Base-by-base conservation (phyloP, 805 yeast species). In the Yarrowia sp. region DNA sequence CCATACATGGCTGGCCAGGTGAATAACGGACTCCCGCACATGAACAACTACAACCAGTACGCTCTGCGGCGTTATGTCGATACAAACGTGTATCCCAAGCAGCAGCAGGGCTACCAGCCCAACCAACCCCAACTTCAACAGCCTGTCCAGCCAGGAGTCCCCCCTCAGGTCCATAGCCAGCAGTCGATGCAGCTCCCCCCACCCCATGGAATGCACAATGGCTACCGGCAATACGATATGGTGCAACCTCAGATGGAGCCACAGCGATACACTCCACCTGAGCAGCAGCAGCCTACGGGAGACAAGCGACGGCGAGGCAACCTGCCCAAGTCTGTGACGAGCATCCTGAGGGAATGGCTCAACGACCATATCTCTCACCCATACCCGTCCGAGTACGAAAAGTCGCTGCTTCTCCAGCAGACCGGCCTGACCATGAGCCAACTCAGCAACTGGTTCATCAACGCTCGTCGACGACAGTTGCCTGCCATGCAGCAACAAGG, bases 361-460 rank as follows among this genome's bases (percentile, higher is more conserved):
- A 80, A 86, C 68, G 85, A 85, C 43, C 93, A 91, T 75, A 79
- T 90, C 72, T 86, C 87, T 70, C 90, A 90, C 73, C 97, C 97
- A 14, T 91, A 91, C 76, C 97, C 97, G 2, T 88, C 90, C 66
- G 89, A 89, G 66, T 85, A 86, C 56, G 96, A 91, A 73, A 91
- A 91, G 79, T 82, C 84, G 70, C 86, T 85, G 73, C 80, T 91
- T 67, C 84, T 89, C 82, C 80, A 82, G 71, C 82, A 84, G 74
- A 91, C 97, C 0, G 94, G 95, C 0, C 81, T 91, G 74, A 89
- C 91, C 70, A 86, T 88, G 76, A 91, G 89, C 70, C 97, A 91
- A 77, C 82, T 91, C 70, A 84, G 90, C 71, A 91, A 91, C 75
- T 91, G 97, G 97, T 91, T 91, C 73, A 91, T 91, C 74, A 91